Conservation (phyloP, 805 yeast species). For the Zygosaccharomyces rouxii region DNA sequence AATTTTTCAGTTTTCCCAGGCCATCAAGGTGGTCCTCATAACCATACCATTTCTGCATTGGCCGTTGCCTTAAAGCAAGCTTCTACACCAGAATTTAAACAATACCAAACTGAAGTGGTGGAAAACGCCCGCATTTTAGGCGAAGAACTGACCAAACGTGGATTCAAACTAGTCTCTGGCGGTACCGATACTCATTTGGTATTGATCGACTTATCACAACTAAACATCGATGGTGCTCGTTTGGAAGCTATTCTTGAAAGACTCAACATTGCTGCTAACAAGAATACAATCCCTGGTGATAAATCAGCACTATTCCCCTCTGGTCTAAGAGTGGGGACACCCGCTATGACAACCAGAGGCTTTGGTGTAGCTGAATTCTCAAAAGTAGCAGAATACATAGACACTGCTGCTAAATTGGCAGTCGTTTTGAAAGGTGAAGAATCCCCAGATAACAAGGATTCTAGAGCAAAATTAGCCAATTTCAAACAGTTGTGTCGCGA, state of each 20-base stretch:
- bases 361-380: constrained; percentile 73
- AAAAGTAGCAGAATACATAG: constrained; percentile 74
- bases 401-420: constrained; percentile 70
- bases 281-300: constrained; percentile 96
- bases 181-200: constrained; percentile 96
- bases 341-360: constrained; percentile 98
- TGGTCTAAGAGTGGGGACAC: constrained; percentile 95
- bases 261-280: constrained; percentile 90
- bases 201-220: constrained; percentile 72
- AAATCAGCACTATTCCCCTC: constrained; percentile 93
- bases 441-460: constrained; percentile 45
- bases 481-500: constrained; percentile 70
- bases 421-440: constrained; percentile 50
- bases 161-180: constrained; percentile 74
- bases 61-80: constrained; percentile 96
- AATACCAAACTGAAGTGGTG: constrained; percentile 79
- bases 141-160: constrained; percentile 55
- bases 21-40: constrained; percentile 99
- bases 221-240: constrained; percentile 89
- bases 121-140: constrained; percentile 79
- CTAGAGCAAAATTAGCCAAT: constrained; percentile 57
- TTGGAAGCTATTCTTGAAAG: constrained; percentile 85
- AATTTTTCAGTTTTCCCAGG: constrained; percentile 98
- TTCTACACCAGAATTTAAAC: constrained; percentile 76
- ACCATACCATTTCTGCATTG: constrained; percentile 93